These are phyloP conservation scores for Starmerella ratchasimensis DNA, from an alignment of 805 yeast genomes.

Conservation along the genomic window DNA sequence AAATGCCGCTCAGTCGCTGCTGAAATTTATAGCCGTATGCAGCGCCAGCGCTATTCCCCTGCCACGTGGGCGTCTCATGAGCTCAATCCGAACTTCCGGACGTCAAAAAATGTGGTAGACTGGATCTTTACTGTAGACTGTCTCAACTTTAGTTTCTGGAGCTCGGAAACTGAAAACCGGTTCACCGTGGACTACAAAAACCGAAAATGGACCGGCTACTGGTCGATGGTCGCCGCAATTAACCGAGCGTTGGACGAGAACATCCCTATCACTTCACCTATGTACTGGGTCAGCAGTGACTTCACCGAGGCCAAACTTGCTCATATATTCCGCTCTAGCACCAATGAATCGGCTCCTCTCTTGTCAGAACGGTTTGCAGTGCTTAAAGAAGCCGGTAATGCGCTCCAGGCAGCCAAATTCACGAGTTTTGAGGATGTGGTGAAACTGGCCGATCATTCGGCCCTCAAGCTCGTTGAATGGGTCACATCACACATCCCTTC, in stretches of 20 bases:
- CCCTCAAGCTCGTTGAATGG: slow-evolving; percentile 24
- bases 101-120: slow-evolving; percentile 17
- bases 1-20: slow-evolving; percentile 26
- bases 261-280: slow-evolving; percentile 28
- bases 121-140: slow-evolving; percentile 34
- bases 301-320: slow-evolving; percentile 19
- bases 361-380: slow-evolving; percentile 26
- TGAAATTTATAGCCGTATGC: slow-evolving; percentile 23
- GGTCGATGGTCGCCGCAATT: slow-evolving; percentile 33
- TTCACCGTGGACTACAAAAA: slow-evolving; percentile 28
- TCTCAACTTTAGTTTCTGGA: slow-evolving; percentile 34
- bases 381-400: slow-evolving; percentile 28
- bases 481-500: slow-evolving; percentile 24
- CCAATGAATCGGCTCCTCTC: slow-evolving; percentile 27
- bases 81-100: slow-evolving; percentile 24
- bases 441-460: slow-evolving; percentile 21
- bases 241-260: slow-evolving; percentile 31
- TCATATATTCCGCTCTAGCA: slow-evolving; percentile 26
- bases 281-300: slow-evolving; percentile 25
- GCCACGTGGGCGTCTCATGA: slow-evolving; percentile 29
- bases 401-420: slow-evolving; percentile 13
- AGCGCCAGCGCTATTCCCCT: slow-evolving; percentile 23
- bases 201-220: slow-evolving; percentile 31
- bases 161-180: slow-evolving; percentile 25
- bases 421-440: slow-evolving; percentile 21